These are phyloP conservation scores for Elongisporangium senticosum DNA, from an alignment of 352 stramenopile genomes.

Conservation along the genomic window DNA sequence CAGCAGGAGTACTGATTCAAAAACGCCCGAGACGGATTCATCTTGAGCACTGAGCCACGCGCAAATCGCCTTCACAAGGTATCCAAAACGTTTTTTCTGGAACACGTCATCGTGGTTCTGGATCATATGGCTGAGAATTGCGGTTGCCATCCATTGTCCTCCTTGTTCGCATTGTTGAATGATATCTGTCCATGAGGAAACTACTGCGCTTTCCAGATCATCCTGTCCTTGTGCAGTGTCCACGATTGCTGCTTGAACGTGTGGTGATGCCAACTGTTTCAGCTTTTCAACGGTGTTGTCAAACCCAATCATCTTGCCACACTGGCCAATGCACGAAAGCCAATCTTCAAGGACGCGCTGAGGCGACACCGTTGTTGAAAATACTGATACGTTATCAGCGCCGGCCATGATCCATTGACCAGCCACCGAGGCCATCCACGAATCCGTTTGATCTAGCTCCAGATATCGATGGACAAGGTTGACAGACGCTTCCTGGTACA, in stretches of 20 bases:
- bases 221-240: neutral
- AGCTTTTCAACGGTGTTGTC: slow-evolving; percentile 6
- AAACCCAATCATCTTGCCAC: neutral
- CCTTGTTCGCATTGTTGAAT: slow-evolving; percentile 17
- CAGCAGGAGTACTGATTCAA: slow-evolving; percentile 18
- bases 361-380: neutral
- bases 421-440: neutral
- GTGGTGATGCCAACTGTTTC: slow-evolving; percentile 21
- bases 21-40: slow-evolving; percentile 4
- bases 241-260: slow-evolving; percentile 27
- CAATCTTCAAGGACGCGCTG: neutral
- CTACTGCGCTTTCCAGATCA: slow-evolving; percentile 10
- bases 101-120: slow-evolving; percentile 1
- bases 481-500: neutral
- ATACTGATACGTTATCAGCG: neutral
- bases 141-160: slow-evolving; percentile 29
- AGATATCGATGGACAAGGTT: neutral
- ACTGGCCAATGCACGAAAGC: neutral
- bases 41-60: slow-evolving; percentile 17
- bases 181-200: slow-evolving; percentile 20
- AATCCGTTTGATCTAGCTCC: neutral
- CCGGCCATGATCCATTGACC: neutral
- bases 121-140: slow-evolving; percentile 35
- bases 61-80: slow-evolving; percentile 49
- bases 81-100: slow-evolving; percentile 31